These are phyloP conservation scores for Metarhizium guizhouense DNA, from an alignment of 2,329 filamentous ascomycete genomes.

Conservation along the genomic window DNA sequence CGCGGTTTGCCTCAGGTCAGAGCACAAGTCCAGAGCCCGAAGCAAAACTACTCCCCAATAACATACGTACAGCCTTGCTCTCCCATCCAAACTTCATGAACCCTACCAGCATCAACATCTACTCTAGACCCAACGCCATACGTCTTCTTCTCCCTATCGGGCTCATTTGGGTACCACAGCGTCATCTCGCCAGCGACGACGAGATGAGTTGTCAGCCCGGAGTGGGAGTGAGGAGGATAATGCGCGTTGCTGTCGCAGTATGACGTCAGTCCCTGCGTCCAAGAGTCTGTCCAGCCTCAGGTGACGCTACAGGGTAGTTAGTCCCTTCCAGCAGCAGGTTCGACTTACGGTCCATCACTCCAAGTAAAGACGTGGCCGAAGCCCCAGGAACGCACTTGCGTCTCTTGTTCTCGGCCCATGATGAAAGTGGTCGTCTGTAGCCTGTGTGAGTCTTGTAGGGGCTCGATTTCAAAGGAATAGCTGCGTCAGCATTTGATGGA, in stretches of 20 bases:
- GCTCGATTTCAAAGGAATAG: not conserved
- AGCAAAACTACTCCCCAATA: constrained; percentile 41
- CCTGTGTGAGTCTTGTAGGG: not conserved
- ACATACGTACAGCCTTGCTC: constrained; percentile 58
- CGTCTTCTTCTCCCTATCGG: constrained; percentile 43
- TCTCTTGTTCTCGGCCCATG: constrained; percentile 33
- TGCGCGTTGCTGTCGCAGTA: constrained; percentile 46
- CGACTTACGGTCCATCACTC: constrained; percentile 58
- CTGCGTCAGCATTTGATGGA: not conserved
- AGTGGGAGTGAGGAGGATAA: constrained; percentile 60
- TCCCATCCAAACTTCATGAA: constrained; percentile 65
- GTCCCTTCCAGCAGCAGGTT: not conserved
- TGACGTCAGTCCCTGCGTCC: not conserved
- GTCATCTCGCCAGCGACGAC: constrained; percentile 57
- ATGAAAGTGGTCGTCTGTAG: not conserved
- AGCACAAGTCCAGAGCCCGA: not conserved
- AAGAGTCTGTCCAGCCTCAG: not conserved
- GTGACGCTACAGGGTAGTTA: not conserved
- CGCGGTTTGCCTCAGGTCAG: not conserved
- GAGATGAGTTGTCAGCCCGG: constrained; percentile 58
- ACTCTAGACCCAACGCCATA: constrained; percentile 52
- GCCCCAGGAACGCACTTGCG: constrained; percentile 59
- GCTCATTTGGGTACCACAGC: constrained; percentile 56
- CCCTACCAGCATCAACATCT: constrained; percentile 54
- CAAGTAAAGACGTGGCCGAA: constrained; percentile 63